Percentiles rank a stretch among this genome's conserved stretches.
Conservation (phyloP, 192 early-diverging fungal species). For the Oehlia diaphana region DNA sequence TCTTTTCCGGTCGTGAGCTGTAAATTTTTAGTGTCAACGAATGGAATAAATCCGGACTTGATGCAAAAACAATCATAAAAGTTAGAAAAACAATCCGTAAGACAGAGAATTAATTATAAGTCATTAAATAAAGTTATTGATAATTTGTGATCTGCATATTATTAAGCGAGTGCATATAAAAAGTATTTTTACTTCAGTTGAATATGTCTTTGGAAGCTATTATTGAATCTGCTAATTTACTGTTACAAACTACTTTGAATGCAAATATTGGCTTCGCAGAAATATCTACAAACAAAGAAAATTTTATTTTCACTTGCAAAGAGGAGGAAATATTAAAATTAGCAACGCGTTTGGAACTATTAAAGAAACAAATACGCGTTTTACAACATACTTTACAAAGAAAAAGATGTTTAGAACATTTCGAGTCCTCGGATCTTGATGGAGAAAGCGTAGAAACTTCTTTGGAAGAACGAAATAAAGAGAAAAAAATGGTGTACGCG, state of each 20-base stretch:
- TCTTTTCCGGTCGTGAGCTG: too few species aligned
- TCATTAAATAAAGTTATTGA: too few species aligned
- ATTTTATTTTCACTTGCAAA: background rate
- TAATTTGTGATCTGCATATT: too few species aligned
- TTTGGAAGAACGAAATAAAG: background rate
- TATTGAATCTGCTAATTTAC: background rate
- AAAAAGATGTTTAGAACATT: background rate
- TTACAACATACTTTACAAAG: background rate
- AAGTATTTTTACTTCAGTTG: background rate
- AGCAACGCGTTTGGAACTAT: background rate
- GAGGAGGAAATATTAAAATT: background rate
- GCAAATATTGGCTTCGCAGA: background rate
- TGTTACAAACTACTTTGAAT: background rate
- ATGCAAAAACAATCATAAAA: too few species aligned
- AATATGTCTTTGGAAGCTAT: background rate
- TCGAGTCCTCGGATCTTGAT: background rate
- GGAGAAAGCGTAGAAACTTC: background rate
- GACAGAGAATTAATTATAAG: too few species aligned
- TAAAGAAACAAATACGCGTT: background rate
- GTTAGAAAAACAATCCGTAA: too few species aligned
- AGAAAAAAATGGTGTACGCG: background rate
- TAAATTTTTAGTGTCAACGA: too few species aligned
- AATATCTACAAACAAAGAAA: background rate
- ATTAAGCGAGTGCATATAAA: too few species aligned
- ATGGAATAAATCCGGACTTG: too few species aligned